phyloP scores from a whole-genome alignment of 352 stramenopile genomes.

The Phytophthora pini region DNA sequence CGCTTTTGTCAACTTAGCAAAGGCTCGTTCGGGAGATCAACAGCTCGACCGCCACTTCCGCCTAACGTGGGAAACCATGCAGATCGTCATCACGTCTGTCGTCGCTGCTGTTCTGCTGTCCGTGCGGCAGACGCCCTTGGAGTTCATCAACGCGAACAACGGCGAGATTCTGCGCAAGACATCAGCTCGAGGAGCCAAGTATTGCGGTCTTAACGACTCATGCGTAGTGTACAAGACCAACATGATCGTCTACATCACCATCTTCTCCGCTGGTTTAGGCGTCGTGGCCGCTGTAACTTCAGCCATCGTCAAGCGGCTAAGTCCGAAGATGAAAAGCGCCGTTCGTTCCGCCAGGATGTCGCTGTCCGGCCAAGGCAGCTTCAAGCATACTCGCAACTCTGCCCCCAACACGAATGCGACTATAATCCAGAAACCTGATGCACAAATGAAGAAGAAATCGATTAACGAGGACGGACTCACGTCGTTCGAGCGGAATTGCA shows the following conservation, averaged over 20 bases:
- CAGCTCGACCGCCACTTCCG: conserved; percentile 38
- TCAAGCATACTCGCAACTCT: not conserved
- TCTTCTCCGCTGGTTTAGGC: conserved; percentile 28
- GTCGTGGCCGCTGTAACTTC: conserved; percentile 20
- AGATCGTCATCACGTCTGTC: conserved; percentile 30
- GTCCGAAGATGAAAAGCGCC: conserved; percentile 24
- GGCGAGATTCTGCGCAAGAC: conserved; percentile 37
- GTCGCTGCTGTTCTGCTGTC: conserved; percentile 17
- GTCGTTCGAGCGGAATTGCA: conserved; percentile 34
- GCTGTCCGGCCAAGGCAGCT: not conserved
- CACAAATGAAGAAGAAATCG: conserved; percentile 5
- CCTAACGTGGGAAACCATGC: conserved; percentile 36
- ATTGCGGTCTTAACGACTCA: conserved; percentile 39
- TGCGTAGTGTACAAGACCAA: conserved; percentile 41
- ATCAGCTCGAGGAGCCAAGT: conserved; percentile 17
- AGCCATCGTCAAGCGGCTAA: conserved; percentile 24
- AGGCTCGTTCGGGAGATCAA: conserved; percentile 32
- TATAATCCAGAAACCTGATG: not conserved
- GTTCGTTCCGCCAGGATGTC: conserved; percentile 23
- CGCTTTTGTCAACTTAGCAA: conserved; percentile 29
- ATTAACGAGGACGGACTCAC: conserved; percentile 12
- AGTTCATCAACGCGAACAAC: conserved; percentile 30
- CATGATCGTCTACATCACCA: conserved; percentile 21
- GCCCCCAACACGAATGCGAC: not conserved
- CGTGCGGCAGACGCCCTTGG: conserved; percentile 16